phyloP scores from a whole-genome alignment of 2,329 filamentous ascomycete species.

The Tympanopsis confertula region DNA sequence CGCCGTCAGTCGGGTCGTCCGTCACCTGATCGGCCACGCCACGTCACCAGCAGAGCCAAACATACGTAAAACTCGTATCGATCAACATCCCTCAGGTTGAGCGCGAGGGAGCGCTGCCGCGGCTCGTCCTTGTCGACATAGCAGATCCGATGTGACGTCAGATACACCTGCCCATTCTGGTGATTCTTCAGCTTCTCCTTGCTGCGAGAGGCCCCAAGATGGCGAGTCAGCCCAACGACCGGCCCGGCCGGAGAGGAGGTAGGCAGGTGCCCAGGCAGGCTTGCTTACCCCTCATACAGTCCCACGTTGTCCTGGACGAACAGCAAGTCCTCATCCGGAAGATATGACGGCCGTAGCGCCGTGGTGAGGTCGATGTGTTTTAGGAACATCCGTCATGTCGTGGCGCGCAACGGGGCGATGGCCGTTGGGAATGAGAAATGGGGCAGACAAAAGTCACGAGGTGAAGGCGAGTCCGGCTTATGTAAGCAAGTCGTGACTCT shows the following conservation, averaged over 20 bases:
- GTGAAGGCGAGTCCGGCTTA: too few species aligned
- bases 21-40: not conserved
- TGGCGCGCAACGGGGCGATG: constrained; percentile 7
- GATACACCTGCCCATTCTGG: constrained; percentile 89
- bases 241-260: constrained; percentile 2
- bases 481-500: too few species aligned
- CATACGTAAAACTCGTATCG: constrained; percentile 77
- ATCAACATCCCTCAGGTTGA: constrained; percentile 86
- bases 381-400: constrained; percentile 85
- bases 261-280: constrained; percentile 1
- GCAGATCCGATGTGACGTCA: constrained; percentile 93
- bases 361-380: constrained; percentile 92
- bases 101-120: constrained; percentile 70
- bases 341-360: constrained; percentile 81
- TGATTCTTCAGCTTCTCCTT: constrained; percentile 91
- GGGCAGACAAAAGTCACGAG: constrained; percentile 1
- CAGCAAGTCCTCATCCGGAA: constrained; percentile 85
- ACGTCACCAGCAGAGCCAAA: constrained; percentile 3
- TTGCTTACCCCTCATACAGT: constrained; percentile 82
- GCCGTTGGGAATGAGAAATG: constrained; percentile 3
- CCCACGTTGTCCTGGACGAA: constrained; percentile 97
- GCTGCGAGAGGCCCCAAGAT: constrained; percentile 32
- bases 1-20: not conserved
- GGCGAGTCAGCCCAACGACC: constrained; percentile 8
- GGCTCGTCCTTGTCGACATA: constrained; percentile 87